Conservation (phyloP, 2,329 filamentous ascomycete species). For the Hypoxylon sp. region DNA sequence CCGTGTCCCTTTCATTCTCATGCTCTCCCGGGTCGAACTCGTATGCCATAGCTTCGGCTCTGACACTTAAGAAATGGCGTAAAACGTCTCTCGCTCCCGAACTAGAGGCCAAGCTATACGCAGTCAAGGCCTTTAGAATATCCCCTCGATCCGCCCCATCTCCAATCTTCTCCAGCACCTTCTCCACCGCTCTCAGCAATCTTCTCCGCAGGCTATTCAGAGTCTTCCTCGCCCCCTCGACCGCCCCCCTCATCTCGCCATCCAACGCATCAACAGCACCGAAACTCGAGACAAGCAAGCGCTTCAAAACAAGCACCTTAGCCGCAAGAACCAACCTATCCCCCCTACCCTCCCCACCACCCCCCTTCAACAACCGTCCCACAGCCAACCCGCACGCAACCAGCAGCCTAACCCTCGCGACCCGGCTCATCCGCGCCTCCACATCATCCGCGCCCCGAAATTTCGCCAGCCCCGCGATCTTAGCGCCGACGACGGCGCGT, state of each 20-base stretch:
- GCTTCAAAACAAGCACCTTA: slow-evolving; percentile 82
- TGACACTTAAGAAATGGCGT: slow-evolving; percentile 81
- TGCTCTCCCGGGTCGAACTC: slow-evolving; percentile 68
- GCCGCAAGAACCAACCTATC: slow-evolving; percentile 71
- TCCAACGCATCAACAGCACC: slow-evolving; percentile 62
- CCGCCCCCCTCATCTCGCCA: slow-evolving; percentile 54
- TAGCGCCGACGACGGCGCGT: slow-evolving; percentile 76
- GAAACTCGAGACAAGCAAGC: slow-evolving; percentile 82
- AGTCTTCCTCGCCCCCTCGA: slow-evolving; percentile 76
- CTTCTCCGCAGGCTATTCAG: slow-evolving; percentile 74
- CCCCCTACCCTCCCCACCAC: slow-evolving; percentile 58
- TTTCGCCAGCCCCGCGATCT: slow-evolving; percentile 69
- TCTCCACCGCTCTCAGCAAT: slow-evolving; percentile 78
- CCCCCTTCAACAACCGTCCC: slow-evolving; percentile 64
- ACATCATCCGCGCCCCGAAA: slow-evolving; percentile 58
- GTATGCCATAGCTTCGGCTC: slow-evolving; percentile 76
- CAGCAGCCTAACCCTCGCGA: slow-evolving; percentile 66
- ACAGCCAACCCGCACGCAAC: slow-evolving; percentile 67
- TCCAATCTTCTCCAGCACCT: slow-evolving; percentile 75
- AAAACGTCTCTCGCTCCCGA: slow-evolving; percentile 85
- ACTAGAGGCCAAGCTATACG: slow-evolving; percentile 85
- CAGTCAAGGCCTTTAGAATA: slow-evolving; percentile 81
- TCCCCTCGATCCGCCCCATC: slow-evolving; percentile 63
- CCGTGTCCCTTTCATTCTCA: slow-evolving; percentile 59
- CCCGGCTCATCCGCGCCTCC: slow-evolving; percentile 48